Percentiles rank a stretch among this genome's conserved stretches.
These are phyloP conservation scores for Phytophthora macrochlamydospora DNA, from an alignment of 352 stramenopile genomes.

Conservation along the genomic window DNA sequence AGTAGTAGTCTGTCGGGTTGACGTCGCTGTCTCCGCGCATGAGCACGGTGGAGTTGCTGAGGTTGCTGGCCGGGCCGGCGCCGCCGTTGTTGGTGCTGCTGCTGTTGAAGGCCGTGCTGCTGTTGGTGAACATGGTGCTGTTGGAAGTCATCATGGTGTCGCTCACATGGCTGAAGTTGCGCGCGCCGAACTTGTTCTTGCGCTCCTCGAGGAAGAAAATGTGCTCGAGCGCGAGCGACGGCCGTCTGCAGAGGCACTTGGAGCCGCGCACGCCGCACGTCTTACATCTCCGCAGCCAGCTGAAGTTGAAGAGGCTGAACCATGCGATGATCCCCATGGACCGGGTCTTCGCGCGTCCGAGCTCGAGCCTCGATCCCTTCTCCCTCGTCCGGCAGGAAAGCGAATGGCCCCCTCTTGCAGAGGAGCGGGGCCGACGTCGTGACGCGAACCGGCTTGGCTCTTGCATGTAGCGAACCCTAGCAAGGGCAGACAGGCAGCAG, in stretches of 20 bases:
- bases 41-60: conserved; percentile 35
- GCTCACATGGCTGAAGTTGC: conserved; percentile 84
- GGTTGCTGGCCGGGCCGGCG: conserved; percentile 15
- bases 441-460: conserved; percentile 18
- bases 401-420: conserved; percentile 12
- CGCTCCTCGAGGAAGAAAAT: conserved; percentile 85
- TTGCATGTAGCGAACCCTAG: neutral
- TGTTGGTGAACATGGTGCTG: conserved; percentile 50
- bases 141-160: conserved; percentile 60
- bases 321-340: conserved; percentile 65
- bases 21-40: conserved; percentile 49
- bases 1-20: conserved; percentile 38
- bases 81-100: conserved; percentile 26
- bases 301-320: conserved; percentile 69
- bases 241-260: conserved; percentile 75
- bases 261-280: conserved; percentile 59
- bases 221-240: conserved; percentile 74
- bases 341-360: neutral
- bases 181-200: conserved; percentile 79
- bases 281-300: conserved; percentile 73
- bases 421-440: neutral
- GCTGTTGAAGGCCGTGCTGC: conserved; percentile 39
- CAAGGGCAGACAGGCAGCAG: neutral
- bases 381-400: conserved; percentile 10
- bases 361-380: neutral